These are phyloP conservation scores for Neurospora cerealis DNA, from an alignment of 495 filamentous ascomycete species.

Conservation along the genomic window DNA sequence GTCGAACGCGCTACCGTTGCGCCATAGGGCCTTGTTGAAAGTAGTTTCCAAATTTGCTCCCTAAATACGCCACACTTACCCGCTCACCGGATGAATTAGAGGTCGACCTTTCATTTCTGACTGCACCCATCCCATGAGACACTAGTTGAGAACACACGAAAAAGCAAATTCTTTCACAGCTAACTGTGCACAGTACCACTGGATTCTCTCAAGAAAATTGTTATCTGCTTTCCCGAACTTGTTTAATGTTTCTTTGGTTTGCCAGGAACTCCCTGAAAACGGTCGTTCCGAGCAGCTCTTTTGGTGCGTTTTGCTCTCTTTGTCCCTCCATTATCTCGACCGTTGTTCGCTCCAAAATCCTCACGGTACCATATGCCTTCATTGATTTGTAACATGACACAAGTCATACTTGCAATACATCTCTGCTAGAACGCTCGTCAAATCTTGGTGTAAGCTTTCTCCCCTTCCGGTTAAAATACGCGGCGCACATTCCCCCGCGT, in stretches of 20 bases:
- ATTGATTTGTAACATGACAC: background rate
- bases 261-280: background rate
- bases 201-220: too few species aligned
- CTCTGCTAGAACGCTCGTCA: background rate
- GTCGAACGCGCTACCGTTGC: background rate
- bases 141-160: background rate
- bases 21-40: background rate
- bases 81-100: background rate
- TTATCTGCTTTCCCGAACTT: background rate
- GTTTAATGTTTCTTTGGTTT: background rate
- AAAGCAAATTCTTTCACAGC: background rate
- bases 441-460: background rate
- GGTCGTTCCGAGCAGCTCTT: background rate
- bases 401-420: background rate
- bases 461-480: background rate
- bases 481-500: background rate
- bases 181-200: background rate
- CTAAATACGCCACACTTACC: accelerated
- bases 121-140: background rate
- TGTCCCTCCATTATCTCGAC: background rate
- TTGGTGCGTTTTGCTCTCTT: background rate
- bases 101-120: background rate
- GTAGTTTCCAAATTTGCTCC: accelerated
- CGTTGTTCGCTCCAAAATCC: background rate
- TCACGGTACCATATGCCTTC: background rate